Evolutionary conservation across 257 asterid genomes (phyloP).

Genomic region (Eustoma russellianum): DNA sequence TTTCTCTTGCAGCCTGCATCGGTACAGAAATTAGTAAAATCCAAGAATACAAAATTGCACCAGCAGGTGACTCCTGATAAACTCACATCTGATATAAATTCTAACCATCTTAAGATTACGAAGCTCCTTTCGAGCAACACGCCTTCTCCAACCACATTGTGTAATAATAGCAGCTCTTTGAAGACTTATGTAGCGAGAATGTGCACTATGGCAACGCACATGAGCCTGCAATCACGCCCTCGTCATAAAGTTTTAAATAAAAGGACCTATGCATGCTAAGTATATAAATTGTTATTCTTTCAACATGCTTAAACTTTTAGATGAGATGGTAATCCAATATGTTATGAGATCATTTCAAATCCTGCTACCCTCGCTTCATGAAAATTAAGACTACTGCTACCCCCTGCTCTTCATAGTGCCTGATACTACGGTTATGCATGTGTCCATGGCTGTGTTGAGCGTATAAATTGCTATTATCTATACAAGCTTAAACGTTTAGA

Average conservation of each 20-base stretch:
- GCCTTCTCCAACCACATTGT: slow-evolving; percentile 94
- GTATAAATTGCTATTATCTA: too few species aligned
- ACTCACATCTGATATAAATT: slow-evolving; percentile 17
- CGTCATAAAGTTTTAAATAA: slow-evolving; percentile 7
- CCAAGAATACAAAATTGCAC: neutral
- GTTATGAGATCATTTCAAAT: too few species aligned
- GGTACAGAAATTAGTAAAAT: slow-evolving; percentile 11
- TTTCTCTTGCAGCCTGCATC: slow-evolving; percentile 84
- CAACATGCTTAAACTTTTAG: too few species aligned
- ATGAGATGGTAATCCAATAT: too few species aligned
- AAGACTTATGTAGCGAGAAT: slow-evolving; percentile 60
- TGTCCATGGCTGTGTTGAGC: too few species aligned
- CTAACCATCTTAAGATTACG: slow-evolving; percentile 81
- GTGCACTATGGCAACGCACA: slow-evolving; percentile 57
- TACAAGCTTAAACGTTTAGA: too few species aligned
- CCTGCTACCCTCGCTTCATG: too few species aligned
- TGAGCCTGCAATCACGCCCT: slow-evolving; percentile 53
- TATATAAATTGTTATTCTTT: neutral
- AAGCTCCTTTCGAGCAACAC: slow-evolving; percentile 91
- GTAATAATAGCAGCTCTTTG: slow-evolving; percentile 74
- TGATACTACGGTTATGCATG: too few species aligned
- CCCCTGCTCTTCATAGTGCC: too few species aligned
- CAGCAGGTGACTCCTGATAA: slow-evolving; percentile 4
- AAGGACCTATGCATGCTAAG: neutral
- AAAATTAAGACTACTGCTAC: too few species aligned